Percentiles rank a stretch among this genome's conserved stretches.
phyloP scores from a whole-genome alignment of 495 filamentous ascomycete genomes.

The Penicillium fimorum region DNA sequence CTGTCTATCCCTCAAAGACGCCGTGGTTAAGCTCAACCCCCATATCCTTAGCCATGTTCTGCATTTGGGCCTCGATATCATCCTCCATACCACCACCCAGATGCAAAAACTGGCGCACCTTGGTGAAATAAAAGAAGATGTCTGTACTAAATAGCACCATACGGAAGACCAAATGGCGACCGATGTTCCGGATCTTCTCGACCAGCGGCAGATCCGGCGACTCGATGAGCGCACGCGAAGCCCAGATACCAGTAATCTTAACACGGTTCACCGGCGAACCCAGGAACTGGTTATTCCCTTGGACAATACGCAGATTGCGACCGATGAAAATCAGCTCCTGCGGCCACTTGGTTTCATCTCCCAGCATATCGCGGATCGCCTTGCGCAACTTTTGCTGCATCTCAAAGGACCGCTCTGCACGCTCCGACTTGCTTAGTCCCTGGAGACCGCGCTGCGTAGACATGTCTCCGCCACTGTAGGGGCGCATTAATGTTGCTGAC shows the following conservation, averaged over 20 bases:
- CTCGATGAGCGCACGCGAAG: slow-evolving; percentile 72
- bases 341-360: slow-evolving; percentile 90
- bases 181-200: slow-evolving; percentile 57
- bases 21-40: slow-evolving; percentile 86
- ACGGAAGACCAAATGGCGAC: slow-evolving; percentile 75
- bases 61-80: slow-evolving; percentile 84
- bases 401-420: slow-evolving; percentile 65
- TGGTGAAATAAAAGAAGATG: slow-evolving; percentile 77
- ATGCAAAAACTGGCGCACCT: slow-evolving; percentile 69
- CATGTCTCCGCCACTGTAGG: slow-evolving; percentile 80
- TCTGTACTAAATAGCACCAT: slow-evolving; percentile 76
- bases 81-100: slow-evolving; percentile 88
- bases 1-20: slow-evolving; percentile 74
- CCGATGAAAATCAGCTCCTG: slow-evolving; percentile 94
- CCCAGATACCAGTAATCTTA: slow-evolving; percentile 93
- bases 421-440: slow-evolving; percentile 56
- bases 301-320: slow-evolving; percentile 90
- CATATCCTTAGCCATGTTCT: slow-evolving; percentile 80
- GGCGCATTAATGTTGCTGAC: slow-evolving; percentile 81
- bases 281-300: slow-evolving; percentile 77
- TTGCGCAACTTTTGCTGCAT: slow-evolving; percentile 82
- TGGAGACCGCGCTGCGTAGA: slow-evolving; percentile 59
- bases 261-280: slow-evolving; percentile 92
- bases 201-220: slow-evolving; percentile 56
- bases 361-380: slow-evolving; percentile 78